Conservation (phyloP, 148 eudicot genomes). For the Diospyros kaki region DNA sequence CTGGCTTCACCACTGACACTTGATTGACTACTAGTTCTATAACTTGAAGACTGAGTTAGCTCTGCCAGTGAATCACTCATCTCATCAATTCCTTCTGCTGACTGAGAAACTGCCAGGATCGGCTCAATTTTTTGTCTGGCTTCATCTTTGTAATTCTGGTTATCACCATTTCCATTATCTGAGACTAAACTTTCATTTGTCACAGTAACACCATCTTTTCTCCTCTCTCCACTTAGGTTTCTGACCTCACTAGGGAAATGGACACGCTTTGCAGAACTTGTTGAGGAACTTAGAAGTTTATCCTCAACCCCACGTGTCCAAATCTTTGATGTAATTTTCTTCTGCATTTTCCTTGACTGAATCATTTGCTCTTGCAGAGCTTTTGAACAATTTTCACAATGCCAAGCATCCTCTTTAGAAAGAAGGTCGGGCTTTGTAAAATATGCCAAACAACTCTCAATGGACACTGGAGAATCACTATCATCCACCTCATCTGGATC, state of each 20-base stretch:
- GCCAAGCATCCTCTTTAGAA: constrained; percentile 47
- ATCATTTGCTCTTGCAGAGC: constrained; percentile 37
- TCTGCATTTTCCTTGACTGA: constrained; percentile 31
- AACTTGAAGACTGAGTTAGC: constrained; percentile 17
- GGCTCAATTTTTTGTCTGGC: constrained; percentile 6
- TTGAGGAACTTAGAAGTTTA: constrained; percentile 18
- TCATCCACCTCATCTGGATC: constrained; percentile 86
- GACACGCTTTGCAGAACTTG: constrained; percentile 3
- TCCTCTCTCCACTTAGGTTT: constrained; percentile 9
- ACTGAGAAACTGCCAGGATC: constrained; percentile 14
- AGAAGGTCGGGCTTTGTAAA: constrained; percentile 45
- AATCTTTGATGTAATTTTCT: constrained; percentile 15
- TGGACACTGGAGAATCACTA: constrained; percentile 71
- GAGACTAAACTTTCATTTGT: constrained; percentile 19
- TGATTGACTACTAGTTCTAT: constrained; percentile 20
- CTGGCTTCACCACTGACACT: constrained; percentile 12
- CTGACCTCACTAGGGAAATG: constrained; percentile 11
- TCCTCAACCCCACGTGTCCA: constrained; percentile 19
- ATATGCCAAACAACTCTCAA: constrained; percentile 72
- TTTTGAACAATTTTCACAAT: constrained; percentile 88
- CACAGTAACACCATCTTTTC: constrained; percentile 8
- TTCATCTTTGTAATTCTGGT: neutral
- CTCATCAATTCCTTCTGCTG: constrained; percentile 21
- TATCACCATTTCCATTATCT: constrained; percentile 11
- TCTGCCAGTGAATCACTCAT: constrained; percentile 17